These are phyloP conservation scores for Verticillium alfalfae DNA, from an alignment of 2,329 filamentous ascomycete genomes.

Conservation along the genomic window DNA sequence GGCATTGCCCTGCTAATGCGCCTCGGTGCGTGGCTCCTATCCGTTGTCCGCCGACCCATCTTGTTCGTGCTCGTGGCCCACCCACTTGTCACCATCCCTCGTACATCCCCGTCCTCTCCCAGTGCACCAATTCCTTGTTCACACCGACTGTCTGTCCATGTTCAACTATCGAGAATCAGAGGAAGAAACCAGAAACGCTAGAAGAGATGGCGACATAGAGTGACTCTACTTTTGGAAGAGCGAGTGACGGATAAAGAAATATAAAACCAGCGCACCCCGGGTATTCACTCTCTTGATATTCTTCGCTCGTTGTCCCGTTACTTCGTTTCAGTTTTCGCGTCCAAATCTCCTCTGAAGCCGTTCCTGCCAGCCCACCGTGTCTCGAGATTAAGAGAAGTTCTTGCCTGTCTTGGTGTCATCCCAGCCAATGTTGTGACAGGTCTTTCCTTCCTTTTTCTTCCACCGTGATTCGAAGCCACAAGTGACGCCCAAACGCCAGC, in stretches of 20 bases:
- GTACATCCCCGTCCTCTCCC: not conserved
- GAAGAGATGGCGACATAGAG: too few relatives aligned
- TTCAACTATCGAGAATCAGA: not conserved
- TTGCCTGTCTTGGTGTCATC: not conserved
- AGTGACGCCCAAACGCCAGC: too few relatives aligned
- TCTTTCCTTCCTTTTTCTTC: not conserved
- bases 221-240: not conserved
- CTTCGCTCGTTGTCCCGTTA: not conserved
- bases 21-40: not conserved
- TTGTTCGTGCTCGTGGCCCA: not conserved
- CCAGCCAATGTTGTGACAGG: not conserved
- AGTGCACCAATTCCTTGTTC: not conserved
- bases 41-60: not conserved
- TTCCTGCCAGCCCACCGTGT: not conserved
- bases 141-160: not conserved
- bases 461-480: not conserved
- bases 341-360: not conserved
- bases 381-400: not conserved
- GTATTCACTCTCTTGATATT: not conserved
- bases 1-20: constrained; percentile 1
- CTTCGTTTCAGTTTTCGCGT: not conserved
- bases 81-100: not conserved
- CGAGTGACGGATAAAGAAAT: not conserved
- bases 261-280: not conserved
- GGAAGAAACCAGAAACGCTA: not conserved